Evolutionary conservation across 805 yeast species (phyloP), one percentile per base, ranked within the genome.

Genomic region (Starmerella kuoi): DNA sequence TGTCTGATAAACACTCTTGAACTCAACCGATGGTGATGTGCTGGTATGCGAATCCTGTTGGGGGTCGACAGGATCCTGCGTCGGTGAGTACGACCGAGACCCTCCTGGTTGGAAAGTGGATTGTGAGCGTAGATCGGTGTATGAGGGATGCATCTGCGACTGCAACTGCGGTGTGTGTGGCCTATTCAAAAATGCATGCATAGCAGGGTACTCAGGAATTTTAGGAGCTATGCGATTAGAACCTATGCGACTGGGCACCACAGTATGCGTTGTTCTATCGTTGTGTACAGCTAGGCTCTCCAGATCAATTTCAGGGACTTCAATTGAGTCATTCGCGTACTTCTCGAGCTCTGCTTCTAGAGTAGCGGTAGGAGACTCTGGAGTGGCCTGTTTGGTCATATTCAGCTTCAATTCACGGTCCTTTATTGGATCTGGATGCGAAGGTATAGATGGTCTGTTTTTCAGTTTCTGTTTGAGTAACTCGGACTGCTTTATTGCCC

Each of bases 401-500:
- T 11, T 25, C 14, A 14, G 28, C 14, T 25, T 25, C 14, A 25
- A 11, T 9, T 25, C 28, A 9, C 9, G 28, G 12, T 25, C 28
- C 28, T 25, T 25, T n/a, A n/a, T n/a, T n/a, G n/a, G n/a, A n/a
- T n/a, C n/a, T n/a, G n/a, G n/a, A n/a, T n/a, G n/a, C n/a, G n/a
- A n/a, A n/a, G n/a, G n/a, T n/a, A 39, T 19, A 37, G 49, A 15
- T 28, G 41, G 23, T 46, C 44, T 46, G 35, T 46, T 41, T 34
- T 47, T 49, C 23, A 57, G 49, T n/a, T 45, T 22, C 25, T 39
- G 24, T 38, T 53, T 54, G 23, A 60, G 44, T 35, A 35, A 35
- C 46, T 56, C 59, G 37, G 61, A 57, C 7, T 46, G 46, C 22
- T 47, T 45, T n/a, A 61, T 40, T 2, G 57, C 60, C 2, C 30